Evolutionary conservation across 805 yeast genomes (phyloP).

Genomic region (Candida parachauliodes): DNA sequence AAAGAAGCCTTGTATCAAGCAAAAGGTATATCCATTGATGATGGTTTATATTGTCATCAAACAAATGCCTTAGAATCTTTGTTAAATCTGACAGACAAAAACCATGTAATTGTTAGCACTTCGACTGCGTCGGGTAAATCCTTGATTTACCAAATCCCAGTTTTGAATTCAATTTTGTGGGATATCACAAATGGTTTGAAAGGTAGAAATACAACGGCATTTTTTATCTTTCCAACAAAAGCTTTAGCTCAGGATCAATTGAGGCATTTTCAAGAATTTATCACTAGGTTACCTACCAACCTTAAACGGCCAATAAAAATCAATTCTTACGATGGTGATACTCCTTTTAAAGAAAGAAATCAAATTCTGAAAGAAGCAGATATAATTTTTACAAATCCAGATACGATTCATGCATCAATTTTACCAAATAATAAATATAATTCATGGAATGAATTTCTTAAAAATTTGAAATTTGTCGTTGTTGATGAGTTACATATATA

Average conservation of each 20-base stretch:
- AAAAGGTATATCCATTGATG: slow-evolving; percentile 41
- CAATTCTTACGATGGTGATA: slow-evolving; percentile 94
- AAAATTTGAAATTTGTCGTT: slow-evolving; percentile 65
- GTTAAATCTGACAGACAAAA: slow-evolving; percentile 27
- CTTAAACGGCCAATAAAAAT: slow-evolving; percentile 44
- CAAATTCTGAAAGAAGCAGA: slow-evolving; percentile 60
- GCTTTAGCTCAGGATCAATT: slow-evolving; percentile 97
- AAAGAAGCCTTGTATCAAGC: slow-evolving; percentile 46
- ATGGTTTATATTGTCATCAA: slow-evolving; percentile 74
- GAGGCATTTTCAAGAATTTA: slow-evolving; percentile 63
- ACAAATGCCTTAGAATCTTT: slow-evolving; percentile 67
- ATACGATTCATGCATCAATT: slow-evolving; percentile 81
- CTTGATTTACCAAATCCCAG: slow-evolving; percentile 85
- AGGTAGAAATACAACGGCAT: slow-evolving; percentile 51
- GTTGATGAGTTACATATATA: slow-evolving; percentile 87
- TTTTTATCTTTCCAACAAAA: slow-evolving; percentile 93
- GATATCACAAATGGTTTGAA: slow-evolving; percentile 31
- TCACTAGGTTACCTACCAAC: slow-evolving; percentile 44
- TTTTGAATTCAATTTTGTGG: slow-evolving; percentile 46
- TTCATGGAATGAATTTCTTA: slow-evolving; percentile 68
- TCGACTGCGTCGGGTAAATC: slow-evolving; percentile 97
- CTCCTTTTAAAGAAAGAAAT: slow-evolving; percentile 54
- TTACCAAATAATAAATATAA: slow-evolving; percentile 64
- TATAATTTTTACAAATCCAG: slow-evolving; percentile 92
- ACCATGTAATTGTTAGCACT: slow-evolving; percentile 82